Evolutionary conservation across 371 early-diverging fungal genomes (phyloP).

Genomic region (Mortierella sp.): DNA sequence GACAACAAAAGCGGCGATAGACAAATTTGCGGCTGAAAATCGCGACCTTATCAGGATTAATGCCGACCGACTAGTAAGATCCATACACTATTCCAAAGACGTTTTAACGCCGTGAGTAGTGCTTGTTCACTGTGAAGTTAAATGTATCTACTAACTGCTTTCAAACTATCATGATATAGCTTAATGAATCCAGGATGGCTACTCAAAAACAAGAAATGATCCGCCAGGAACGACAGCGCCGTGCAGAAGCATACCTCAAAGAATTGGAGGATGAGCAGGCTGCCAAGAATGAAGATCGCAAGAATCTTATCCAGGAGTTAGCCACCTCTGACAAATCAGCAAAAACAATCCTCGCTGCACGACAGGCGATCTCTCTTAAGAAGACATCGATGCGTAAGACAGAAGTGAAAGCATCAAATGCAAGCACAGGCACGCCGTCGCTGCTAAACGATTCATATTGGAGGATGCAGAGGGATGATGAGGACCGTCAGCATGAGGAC

Average conservation of each 20-base stretch:
- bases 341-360: slow-evolving; percentile 45
- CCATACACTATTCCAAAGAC: not conserved
- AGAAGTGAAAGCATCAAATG: slow-evolving; percentile 24
- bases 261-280: slow-evolving; percentile 60
- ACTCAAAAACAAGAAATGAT: slow-evolving; percentile 38
- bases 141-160: not conserved
- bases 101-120: no score
- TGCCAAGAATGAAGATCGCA: slow-evolving; percentile 58
- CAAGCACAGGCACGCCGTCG: slow-evolving; percentile 22
- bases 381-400: slow-evolving; percentile 58
- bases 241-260: slow-evolving; percentile 57
- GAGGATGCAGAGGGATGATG: slow-evolving; percentile 51
- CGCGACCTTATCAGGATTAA: slow-evolving; percentile 83
- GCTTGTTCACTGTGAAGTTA: no score
- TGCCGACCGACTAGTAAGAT: slow-evolving; percentile 63
- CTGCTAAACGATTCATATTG: slow-evolving; percentile 50
- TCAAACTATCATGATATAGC: slow-evolving; percentile 27
- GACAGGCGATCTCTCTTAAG: slow-evolving; percentile 49
- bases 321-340: slow-evolving; percentile 58
- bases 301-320: slow-evolving; percentile 60
- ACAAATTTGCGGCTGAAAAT: slow-evolving; percentile 84
- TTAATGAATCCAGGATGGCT: slow-evolving; percentile 44
- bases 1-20: slow-evolving; percentile 85
- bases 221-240: slow-evolving; percentile 42
- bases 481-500: slow-evolving; percentile 57